Base-by-base conservation (phyloP, 805 yeast species). In the Nakazawaea anatomiae region DNA sequence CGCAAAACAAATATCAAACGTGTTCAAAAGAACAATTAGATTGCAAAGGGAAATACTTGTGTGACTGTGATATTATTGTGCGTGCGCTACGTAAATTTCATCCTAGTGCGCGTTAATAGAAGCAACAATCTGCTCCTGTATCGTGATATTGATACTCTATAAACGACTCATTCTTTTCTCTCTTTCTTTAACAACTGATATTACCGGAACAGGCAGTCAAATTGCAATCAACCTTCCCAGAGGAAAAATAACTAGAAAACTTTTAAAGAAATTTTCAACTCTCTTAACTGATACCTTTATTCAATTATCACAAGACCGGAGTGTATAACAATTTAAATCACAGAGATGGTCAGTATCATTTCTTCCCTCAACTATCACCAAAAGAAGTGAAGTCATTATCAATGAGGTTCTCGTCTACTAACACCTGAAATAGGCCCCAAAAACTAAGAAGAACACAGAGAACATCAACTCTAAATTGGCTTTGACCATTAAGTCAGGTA, bases 401-500 rank as follows among this genome's bases (percentile, higher is more conserved):
- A 2, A 8, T 8, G 10, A 11, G 10, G n/a, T 12, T 42, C 39
- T 32, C 27, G 5, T 47, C 53, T 70, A 76, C 81, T 74, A 74
- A 74, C 79, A 28, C 27, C 35, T 53, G 48, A 38, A 52, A 46
- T 66, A 87, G 96, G 98, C 98, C 89, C 97, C 97, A 84, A 89
- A 87, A 77, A 72, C 79, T 67, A 85, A 84, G 86, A 90, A 84
- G 79, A 73, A 80, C 71, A 84, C 87, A 71, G 99, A 94, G 69
- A 85, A 88, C 84, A 84, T 94, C 80, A 92, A 89, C 96, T 82
- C 96, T 78, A 91, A 91, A 83, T 89, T 94, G 75, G 95, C 96
- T 75, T 87, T 94, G 76, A 92, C 89, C 71, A 87, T 94, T 82
- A 94, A 91, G 84, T 91, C 98, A 69, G 99, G 99, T 84, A 94